These are phyloP conservation scores for Exophiala sp. DNA, from an alignment of 2,329 filamentous ascomycete species.

Conservation along the genomic window DNA sequence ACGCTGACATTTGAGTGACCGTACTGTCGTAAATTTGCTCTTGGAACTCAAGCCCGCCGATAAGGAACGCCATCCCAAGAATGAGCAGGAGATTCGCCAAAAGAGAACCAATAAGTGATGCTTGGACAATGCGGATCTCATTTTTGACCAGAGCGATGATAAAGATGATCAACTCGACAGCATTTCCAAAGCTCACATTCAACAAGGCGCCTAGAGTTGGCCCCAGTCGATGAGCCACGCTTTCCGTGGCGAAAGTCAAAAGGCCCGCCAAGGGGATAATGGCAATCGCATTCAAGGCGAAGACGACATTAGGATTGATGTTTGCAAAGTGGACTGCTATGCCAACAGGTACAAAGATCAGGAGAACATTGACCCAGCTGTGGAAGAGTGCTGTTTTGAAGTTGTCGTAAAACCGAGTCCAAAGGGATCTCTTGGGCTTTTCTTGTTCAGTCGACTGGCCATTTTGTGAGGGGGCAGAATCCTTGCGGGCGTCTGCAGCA, in stretches of 20 bases:
- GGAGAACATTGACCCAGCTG: constrained; percentile 81
- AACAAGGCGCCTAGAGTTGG: constrained; percentile 84
- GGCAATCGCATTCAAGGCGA: constrained; percentile 88
- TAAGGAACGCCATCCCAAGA: constrained; percentile 88
- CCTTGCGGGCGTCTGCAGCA: neutral
- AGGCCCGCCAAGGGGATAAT: constrained; percentile 86
- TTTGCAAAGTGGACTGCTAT: constrained; percentile 68
- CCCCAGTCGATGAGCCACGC: constrained; percentile 68
- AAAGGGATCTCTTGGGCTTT: constrained; percentile 16
- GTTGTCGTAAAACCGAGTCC: constrained; percentile 17
- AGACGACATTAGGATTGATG: constrained; percentile 62
- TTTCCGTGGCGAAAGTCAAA: constrained; percentile 86
- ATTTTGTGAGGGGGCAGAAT: constrained; percentile 1
- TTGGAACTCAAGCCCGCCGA: constrained; percentile 70
- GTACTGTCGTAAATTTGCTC: constrained; percentile 91
- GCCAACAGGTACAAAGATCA: constrained; percentile 74
- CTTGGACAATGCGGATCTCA: constrained; percentile 83
- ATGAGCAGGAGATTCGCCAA: constrained; percentile 86
- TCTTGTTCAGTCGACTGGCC: constrained; percentile 9
- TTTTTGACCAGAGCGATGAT: constrained; percentile 68
- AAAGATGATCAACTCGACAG: constrained; percentile 73
- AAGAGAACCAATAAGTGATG: constrained; percentile 86
- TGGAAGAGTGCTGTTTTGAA: constrained; percentile 68
- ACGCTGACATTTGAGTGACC: constrained; percentile 84
- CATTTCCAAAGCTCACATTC: constrained; percentile 89